These are phyloP conservation scores for Beauveria sp. DNA, from an alignment of 2,329 filamentous ascomycete genomes.

Conservation along the genomic window DNA sequence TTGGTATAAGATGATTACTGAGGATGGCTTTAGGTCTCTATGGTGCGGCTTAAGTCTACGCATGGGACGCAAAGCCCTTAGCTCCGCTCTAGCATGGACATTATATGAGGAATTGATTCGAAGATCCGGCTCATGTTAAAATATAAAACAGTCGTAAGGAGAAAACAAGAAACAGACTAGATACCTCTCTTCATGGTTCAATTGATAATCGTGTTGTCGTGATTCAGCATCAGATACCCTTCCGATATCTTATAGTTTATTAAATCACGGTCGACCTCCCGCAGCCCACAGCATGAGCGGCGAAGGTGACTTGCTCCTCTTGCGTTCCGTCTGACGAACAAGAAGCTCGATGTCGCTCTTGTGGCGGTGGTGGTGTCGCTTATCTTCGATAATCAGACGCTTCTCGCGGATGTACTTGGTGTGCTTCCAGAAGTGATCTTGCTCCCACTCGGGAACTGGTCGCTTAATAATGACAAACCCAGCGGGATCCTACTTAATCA, in stretches of 20 bases:
- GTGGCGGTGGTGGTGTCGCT: conserved; percentile 33
- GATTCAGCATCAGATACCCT: background rate
- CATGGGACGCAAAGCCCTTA: conserved; percentile 86
- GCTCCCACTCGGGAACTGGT: conserved; percentile 64
- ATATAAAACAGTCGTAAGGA: background rate
- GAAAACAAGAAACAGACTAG: conserved; percentile 6
- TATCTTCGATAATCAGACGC: conserved; percentile 42
- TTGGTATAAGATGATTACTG: conserved; percentile 65
- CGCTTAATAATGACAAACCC: conserved; percentile 67
- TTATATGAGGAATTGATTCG: conserved; percentile 90
- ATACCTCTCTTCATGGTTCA: background rate
- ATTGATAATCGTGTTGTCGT: background rate
- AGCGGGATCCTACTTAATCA: conserved; percentile 46
- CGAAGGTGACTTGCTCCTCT: conserved; percentile 48
- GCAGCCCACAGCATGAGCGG: conserved; percentile 50
- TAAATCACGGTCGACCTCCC: conserved; percentile 30
- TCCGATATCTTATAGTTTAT: background rate
- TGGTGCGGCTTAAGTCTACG: conserved; percentile 81
- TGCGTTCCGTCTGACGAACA: conserved; percentile 50
- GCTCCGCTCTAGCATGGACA: conserved; percentile 94
- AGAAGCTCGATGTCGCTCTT: conserved; percentile 40
- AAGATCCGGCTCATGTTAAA: conserved; percentile 29
- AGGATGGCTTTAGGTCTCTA: conserved; percentile 73
- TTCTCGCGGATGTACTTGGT: conserved; percentile 57
- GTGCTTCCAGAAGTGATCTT: conserved; percentile 65